Evolutionary conservation across 73 alveolate genomes (phyloP).

Genomic region (Paramecium pentaurelia): DNA sequence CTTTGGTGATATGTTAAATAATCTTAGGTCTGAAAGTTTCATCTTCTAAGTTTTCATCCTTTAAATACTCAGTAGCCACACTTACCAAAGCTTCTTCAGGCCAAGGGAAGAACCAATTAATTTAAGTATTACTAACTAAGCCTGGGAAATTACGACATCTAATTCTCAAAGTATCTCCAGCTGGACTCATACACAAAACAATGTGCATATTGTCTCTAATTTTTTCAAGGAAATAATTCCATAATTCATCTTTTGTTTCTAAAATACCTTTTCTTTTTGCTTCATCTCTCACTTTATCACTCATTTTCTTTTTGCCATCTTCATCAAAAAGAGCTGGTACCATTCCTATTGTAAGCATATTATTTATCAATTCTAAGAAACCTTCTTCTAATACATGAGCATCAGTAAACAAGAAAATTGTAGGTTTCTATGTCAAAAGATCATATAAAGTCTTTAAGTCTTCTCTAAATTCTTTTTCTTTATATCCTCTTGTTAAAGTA

Average conservation of each 20-base stretch:
- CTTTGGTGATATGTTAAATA: conserved; percentile 89
- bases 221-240: conserved; percentile 80
- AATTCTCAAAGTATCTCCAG: conserved; percentile 91
- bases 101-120: conserved; percentile 97
- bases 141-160: conserved; percentile 92
- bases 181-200: conserved; percentile 90
- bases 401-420: conserved; percentile 79
- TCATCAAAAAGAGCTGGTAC: conserved; percentile 89
- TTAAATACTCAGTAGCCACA: conserved; percentile 65
- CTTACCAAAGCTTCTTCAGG: conserved; percentile 95
- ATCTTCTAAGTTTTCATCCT: too few relatives aligned
- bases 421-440: too few relatives aligned
- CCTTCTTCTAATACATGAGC: conserved; percentile 86
- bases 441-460: conserved; percentile 64
- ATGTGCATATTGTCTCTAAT: conserved; percentile 90
- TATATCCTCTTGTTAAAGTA: conserved; percentile 82
- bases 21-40: conserved; percentile 83
- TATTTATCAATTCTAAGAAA: conserved; percentile 90
- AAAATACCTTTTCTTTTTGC: conserved; percentile 89
- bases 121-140: conserved; percentile 92
- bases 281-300: conserved; percentile 83
- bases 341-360: conserved; percentile 94
- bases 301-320: conserved; percentile 95
- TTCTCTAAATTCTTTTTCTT: conserved; percentile 79
- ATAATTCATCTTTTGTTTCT: conserved; percentile 92